phyloP scores from a whole-genome alignment of 176 grass and related monocot species.

The barley (Hordeum vulgare) region MorexV3_pseudomolecules_assembly NC_058520.1:19948210-19948709 shows the following conservation, averaged over 20 bases:
- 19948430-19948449: not conserved
- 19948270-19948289: too few relatives aligned
- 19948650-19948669: too few relatives aligned
- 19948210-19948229: slow-evolving; percentile 29
- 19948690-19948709: too few relatives aligned
- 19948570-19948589: too few relatives aligned
- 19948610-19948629: too few relatives aligned
- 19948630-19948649: too few relatives aligned
- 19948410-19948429: slow-evolving; percentile 25
- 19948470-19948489: not conserved
- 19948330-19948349: not conserved
- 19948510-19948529: not conserved
- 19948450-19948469: not conserved
- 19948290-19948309: slow-evolving; percentile 5
- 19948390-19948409: not conserved
- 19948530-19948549: not conserved
- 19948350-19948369: not conserved
- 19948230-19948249: slow-evolving; percentile 47
- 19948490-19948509: not conserved
- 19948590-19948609: too few relatives aligned
- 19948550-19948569: too few relatives aligned
- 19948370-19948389: slow-evolving; percentile 17
- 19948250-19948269: slow-evolving; percentile 59
- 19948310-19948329: not conserved
- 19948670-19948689: too few relatives aligned